phyloP scores from a whole-genome alignment of 129 eudicot genomes.

The Centella asiatica region DNA sequence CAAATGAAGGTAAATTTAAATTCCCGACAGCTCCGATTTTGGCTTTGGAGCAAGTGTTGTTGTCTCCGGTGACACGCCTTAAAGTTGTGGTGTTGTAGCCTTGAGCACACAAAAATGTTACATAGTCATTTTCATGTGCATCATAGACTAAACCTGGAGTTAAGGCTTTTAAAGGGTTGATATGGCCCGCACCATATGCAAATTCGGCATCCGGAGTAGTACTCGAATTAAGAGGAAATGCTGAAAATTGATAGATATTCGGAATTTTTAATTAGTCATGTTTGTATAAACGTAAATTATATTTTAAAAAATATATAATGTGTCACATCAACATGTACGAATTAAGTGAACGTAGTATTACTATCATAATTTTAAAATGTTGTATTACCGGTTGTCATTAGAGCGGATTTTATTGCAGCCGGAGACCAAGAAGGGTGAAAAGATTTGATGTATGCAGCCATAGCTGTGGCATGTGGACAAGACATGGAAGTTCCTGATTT shows the following conservation, averaged over 20 bases:
- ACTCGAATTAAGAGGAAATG: constrained; percentile 8
- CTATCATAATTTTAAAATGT: background rate
- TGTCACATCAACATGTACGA: background rate
- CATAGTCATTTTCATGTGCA: constrained; percentile 11
- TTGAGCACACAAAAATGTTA: constrained; percentile 20
- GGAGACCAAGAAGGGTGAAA: constrained; percentile 30
- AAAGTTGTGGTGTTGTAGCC: constrained; percentile 17
- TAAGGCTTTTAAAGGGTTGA: constrained; percentile 19
- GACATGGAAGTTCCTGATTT: constrained; percentile 31
- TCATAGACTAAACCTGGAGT: constrained; percentile 27
- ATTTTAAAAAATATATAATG: no score
- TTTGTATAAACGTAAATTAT: no score
- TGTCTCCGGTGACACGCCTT: constrained; percentile 18
- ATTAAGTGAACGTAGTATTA: no score
- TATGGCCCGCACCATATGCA: constrained; percentile 33
- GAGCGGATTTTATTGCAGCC: constrained; percentile 27
- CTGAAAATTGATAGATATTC: constrained; percentile 3
- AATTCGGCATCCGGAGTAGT: constrained; percentile 26
- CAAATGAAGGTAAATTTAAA: constrained; percentile 23
- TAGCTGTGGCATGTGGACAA: constrained; percentile 29
- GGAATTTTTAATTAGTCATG: no score
- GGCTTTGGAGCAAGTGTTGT: constrained; percentile 8
- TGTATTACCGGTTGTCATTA: constrained; percentile 28
- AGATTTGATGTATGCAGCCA: constrained; percentile 28
- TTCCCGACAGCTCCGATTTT: background rate